Conservation (phyloP, 148 eudicot species). For the Cornus kousa region DNA sequence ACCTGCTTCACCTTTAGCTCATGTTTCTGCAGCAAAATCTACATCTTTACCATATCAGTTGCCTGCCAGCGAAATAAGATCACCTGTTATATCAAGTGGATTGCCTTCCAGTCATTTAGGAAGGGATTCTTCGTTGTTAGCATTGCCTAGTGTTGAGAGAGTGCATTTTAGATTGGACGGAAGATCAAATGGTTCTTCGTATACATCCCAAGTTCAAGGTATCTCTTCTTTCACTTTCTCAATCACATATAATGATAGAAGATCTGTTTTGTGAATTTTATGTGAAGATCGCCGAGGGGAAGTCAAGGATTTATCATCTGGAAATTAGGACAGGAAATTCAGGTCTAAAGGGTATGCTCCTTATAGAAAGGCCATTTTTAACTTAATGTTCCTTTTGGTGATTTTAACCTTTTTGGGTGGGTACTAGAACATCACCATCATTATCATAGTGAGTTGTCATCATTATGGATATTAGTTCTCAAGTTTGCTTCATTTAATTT, state of each 20-base stretch:
- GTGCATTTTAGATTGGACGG: slow-evolving; percentile 52
- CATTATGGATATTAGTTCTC: not conserved
- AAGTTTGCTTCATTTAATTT: not conserved
- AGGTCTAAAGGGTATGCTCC: not conserved
- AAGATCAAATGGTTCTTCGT: slow-evolving; percentile 53
- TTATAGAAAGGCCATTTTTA: not conserved
- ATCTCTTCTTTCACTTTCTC: slow-evolving; percentile 8
- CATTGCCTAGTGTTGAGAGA: slow-evolving; percentile 50
- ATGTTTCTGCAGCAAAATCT: slow-evolving; percentile 45
- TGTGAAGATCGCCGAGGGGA: not conserved
- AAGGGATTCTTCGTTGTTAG: slow-evolving; percentile 40
- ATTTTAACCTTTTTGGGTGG: not conserved
- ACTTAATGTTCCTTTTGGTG: not conserved
- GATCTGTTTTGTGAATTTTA: slow-evolving; percentile 3
- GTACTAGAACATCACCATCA: not conserved
- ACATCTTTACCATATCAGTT: slow-evolving; percentile 53
- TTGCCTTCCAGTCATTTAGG: slow-evolving; percentile 41
- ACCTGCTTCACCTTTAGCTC: slow-evolving; percentile 41
- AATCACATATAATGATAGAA: not conserved
- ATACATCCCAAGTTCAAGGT: slow-evolving; percentile 63
- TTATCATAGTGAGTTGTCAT: not conserved
- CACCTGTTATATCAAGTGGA: slow-evolving; percentile 36
- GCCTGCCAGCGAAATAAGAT: slow-evolving; percentile 47
- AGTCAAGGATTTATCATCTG: not conserved
- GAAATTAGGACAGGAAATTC: not conserved